phyloP scores from a whole-genome alignment of 257 asterid species.

The Nicotiana obtusifolia region DNA sequence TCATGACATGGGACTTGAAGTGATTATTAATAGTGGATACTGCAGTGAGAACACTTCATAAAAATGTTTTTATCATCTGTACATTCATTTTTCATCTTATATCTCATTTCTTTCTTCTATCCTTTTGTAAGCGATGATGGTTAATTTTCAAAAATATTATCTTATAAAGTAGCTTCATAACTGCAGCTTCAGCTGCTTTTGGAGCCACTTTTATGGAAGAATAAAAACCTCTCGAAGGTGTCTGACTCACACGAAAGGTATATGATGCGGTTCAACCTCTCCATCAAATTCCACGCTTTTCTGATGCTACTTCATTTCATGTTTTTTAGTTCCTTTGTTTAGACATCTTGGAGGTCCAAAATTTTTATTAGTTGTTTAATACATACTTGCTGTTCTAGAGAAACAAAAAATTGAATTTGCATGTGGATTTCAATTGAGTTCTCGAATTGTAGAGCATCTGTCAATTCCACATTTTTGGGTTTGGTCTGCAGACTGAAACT shows the following conservation, averaged over 20 bases:
- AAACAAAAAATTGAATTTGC: neutral
- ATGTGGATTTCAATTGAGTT: too few relatives aligned
- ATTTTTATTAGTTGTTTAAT: neutral
- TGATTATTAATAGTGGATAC: neutral
- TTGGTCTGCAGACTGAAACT: too few relatives aligned
- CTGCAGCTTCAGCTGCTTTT: slow-evolving; percentile 70
- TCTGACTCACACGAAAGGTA: slow-evolving; percentile 60
- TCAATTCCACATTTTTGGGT: too few relatives aligned
- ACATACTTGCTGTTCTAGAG: neutral
- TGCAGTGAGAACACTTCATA: neutral
- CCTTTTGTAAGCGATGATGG: slow-evolving; percentile 6
- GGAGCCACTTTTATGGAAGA: slow-evolving; percentile 90
- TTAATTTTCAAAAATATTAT: slow-evolving; percentile 3
- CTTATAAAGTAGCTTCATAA: slow-evolving; percentile 8
- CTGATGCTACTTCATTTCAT: neutral
- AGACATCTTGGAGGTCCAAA: neutral
- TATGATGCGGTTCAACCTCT: too few relatives aligned
- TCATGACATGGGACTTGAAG: neutral
- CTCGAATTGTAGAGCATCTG: too few relatives aligned
- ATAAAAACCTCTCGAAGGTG: slow-evolving; percentile 27
- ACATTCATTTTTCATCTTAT: neutral
- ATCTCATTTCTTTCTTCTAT: neutral
- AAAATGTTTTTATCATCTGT: neutral
- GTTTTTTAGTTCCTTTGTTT: neutral
- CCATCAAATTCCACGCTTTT: neutral